phyloP scores from a whole-genome alignment of 768 basidiomycete species.

The Suillus ampliporus region DNA sequence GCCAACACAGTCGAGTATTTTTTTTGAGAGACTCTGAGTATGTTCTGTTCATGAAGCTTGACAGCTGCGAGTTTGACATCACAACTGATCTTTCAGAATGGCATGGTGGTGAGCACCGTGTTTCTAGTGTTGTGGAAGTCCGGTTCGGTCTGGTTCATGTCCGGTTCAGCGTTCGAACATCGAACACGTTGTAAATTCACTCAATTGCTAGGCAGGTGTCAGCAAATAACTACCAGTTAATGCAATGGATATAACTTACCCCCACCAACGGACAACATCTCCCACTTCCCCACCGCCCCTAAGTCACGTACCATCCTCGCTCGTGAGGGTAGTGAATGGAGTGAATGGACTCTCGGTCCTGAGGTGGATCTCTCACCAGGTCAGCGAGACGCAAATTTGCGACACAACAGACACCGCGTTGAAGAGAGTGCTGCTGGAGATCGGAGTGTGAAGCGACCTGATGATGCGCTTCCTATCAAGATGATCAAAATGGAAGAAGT shows the following conservation, averaged over 20 bases:
- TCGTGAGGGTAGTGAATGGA: slow-evolving; percentile 5
- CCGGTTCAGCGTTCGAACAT: no score
- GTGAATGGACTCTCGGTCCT: slow-evolving; percentile 31
- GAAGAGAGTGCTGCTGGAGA: slow-evolving; percentile 35
- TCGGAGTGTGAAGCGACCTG: slow-evolving; percentile 28
- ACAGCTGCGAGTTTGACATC: slow-evolving; percentile 11
- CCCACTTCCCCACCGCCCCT: slow-evolving; percentile 25
- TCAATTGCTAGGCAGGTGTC: no score
- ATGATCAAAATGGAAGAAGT: slow-evolving; percentile 30
- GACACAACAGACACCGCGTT: slow-evolving; percentile 31
- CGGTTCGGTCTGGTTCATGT: no score
- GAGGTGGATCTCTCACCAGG: slow-evolving; percentile 26
- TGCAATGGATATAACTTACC: no score
- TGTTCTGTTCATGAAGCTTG: not conserved
- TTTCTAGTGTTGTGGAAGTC: no score
- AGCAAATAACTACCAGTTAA: no score
- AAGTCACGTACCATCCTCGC: slow-evolving; percentile 32
- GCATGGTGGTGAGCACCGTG: not conserved
- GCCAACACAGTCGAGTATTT: slow-evolving; percentile 32
- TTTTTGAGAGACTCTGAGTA: slow-evolving; percentile 12
- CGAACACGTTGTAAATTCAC: no score
- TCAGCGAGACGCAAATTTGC: slow-evolving; percentile 35
- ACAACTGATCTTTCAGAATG: not conserved
- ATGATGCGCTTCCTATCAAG: not conserved
- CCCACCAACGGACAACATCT: no score